Evolutionary conservation across 306 rosid species (phyloP).

Genomic region (Rosa lucieae): DNA sequence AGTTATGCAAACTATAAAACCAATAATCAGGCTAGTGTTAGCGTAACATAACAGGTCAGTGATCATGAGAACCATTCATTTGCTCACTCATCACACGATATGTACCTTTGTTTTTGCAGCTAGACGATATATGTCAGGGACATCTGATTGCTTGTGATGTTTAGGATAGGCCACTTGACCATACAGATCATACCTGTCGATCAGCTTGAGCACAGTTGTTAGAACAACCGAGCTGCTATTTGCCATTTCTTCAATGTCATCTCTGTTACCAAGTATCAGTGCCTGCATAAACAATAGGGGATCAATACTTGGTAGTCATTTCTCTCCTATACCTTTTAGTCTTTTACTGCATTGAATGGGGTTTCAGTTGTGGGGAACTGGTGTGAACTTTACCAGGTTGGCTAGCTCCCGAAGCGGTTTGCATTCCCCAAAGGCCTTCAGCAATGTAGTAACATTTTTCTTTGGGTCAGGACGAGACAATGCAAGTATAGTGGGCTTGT

Average conservation of each 20-base stretch:
- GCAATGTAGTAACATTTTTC: slow-evolving; percentile 79
- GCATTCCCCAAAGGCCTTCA: slow-evolving; percentile 85
- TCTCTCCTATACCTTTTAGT: neutral
- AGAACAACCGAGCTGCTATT: slow-evolving; percentile 66
- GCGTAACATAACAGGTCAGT: neutral
- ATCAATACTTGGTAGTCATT: neutral
- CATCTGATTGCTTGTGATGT: slow-evolving; percentile 81
- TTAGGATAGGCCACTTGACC: slow-evolving; percentile 89
- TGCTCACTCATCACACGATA: neutral
- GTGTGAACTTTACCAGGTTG: slow-evolving; percentile 52
- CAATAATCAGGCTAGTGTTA: neutral
- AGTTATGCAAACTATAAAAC: neutral
- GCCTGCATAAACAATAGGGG: slow-evolving; percentile 42
- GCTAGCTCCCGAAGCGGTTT: slow-evolving; percentile 66
- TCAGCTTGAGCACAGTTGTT: slow-evolving; percentile 64
- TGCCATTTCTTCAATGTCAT: slow-evolving; percentile 73
- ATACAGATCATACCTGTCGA: slow-evolving; percentile 75
- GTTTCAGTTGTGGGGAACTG: neutral
- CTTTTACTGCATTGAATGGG: neutral
- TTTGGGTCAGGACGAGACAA: slow-evolving; percentile 90
- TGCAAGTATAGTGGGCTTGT: slow-evolving; percentile 85
- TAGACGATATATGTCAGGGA: slow-evolving; percentile 75
- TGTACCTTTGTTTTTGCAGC: slow-evolving; percentile 85
- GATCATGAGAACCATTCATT: neutral
- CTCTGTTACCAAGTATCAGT: slow-evolving; percentile 84